Base-by-base conservation (phyloP, 2,329 filamentous ascomycete species). In the Akanthomyces lecanii region DNA sequence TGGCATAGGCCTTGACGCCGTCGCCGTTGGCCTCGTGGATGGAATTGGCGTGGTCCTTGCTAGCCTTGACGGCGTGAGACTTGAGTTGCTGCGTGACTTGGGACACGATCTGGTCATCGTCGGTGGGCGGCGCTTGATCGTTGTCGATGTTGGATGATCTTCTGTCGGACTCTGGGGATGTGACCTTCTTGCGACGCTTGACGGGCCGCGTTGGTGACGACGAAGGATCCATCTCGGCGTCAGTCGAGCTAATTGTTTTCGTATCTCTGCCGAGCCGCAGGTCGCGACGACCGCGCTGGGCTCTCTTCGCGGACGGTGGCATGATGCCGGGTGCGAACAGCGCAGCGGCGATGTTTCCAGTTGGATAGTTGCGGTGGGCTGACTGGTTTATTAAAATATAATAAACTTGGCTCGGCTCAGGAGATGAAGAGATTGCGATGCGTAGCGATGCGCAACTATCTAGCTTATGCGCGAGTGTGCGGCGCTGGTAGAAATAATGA, bases 1-100 rank as follows among this genome's bases (percentile, higher is more conserved):
- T 94, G 62, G 90, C 91, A 73, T 91, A 95, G 42, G 91, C 91
- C 70, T 86, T 82, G 65, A 89, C 86, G 23, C 85, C 85, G 47
- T 86, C 82, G 47, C 81, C 80, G 65, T 85, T 83, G 61, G 81
- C 79, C 69, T 87, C 84, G 71, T 89, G 86, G 61, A 86, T 84
- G 51, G 81, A 76, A 72, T 90, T 89, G 62, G 85, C 78, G 68
- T 89, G 83, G 62, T 89, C 85, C 66, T 80, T 81, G 72, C 81
- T 83, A 47, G 85, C 86, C 67, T 88, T 82, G 1, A 87, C 84
- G 2, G 76, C 72, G 60, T 78, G 76, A 8, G 76, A 73, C 51
- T 79, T 75, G 18, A 85, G 75, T 64, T 82, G 79, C 66, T 85
- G 82, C 14, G 81, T 79, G 65, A 86, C 80, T 64, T 82, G 82